These are phyloP conservation scores for Dendrothele bispora DNA, from an alignment of 768 basidiomycete genomes.

Conservation along the genomic window DNA sequence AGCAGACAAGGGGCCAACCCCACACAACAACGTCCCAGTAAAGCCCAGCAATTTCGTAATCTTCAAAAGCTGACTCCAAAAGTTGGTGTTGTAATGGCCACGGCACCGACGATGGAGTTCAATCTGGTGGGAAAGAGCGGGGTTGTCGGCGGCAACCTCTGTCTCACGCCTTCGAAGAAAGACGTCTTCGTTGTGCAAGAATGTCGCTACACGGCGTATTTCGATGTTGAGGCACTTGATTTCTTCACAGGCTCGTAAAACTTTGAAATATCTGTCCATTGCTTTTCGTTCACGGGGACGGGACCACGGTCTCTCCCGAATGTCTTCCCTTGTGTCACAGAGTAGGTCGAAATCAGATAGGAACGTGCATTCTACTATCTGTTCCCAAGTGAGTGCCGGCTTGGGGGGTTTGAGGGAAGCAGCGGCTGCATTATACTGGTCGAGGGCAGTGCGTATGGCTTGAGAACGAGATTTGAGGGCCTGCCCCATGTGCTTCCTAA, in stretches of 20 bases:
- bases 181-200: slow-evolving; percentile 5
- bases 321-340: slow-evolving; percentile 5
- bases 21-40: neutral
- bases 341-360: slow-evolving; percentile 22
- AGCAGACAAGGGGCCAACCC: neutral
- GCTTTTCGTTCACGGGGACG: slow-evolving; percentile 10
- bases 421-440: slow-evolving; percentile 17
- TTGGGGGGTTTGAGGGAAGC: slow-evolving; percentile 1
- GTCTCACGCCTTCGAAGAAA: slow-evolving; percentile 1
- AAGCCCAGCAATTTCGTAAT: slow-evolving; percentile 1
- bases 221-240: slow-evolving; percentile 22
- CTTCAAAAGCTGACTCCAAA: neutral
- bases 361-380: slow-evolving; percentile 23
- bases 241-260: slow-evolving; percentile 20
- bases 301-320: slow-evolving; percentile 10
- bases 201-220: slow-evolving; percentile 14
- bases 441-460: slow-evolving; percentile 17
- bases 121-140: slow-evolving; percentile 3
- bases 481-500: slow-evolving; percentile 13
- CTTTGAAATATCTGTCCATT: slow-evolving; percentile 17
- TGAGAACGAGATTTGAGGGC: slow-evolving; percentile 15
- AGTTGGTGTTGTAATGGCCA: neutral
- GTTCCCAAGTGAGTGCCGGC: slow-evolving; percentile 16
- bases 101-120: neutral
- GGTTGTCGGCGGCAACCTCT: neutral